A percentile compares a stretch with the other conserved stretches of the same genome.
Evolutionary conservation across 345 rosid genomes (phyloP).

Genomic region (Alliaria petiolata): DNA sequence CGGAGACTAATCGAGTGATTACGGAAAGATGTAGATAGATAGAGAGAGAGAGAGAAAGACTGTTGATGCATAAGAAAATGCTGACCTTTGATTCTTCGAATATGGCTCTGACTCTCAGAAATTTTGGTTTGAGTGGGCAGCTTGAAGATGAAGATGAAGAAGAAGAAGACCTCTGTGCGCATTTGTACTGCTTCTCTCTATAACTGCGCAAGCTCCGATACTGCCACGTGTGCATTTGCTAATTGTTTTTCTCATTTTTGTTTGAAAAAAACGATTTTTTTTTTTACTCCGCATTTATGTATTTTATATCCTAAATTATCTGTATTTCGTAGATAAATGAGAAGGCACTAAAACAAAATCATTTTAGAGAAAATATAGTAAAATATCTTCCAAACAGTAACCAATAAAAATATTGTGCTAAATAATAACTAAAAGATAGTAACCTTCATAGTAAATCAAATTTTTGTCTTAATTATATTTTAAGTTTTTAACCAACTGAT

Average conservation of each 20-base stretch:
- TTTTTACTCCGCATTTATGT: neutral
- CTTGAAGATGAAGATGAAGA: constrained; percentile 7
- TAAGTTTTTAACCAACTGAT: too few species aligned
- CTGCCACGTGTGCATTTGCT: constrained; percentile 15
- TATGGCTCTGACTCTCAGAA: constrained; percentile 4
- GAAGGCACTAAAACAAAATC: neutral
- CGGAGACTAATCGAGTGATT: neutral
- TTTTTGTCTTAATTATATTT: neutral
- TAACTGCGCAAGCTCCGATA: neutral
- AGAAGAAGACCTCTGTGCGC: neutral
- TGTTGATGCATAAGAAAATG: neutral
- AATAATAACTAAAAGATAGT: neutral
- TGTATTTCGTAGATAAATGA: neutral
- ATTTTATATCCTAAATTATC: neutral
- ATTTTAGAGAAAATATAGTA: neutral
- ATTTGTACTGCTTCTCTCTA: constrained; percentile 15
- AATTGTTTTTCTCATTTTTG: neutral
- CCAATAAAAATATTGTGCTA: neutral
- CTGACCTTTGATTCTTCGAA: constrained; percentile 17
- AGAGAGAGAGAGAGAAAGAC: neutral
- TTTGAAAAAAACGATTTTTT: neutral
- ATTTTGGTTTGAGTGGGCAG: constrained; percentile 6
- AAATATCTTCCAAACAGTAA: neutral
- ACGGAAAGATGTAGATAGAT: neutral
- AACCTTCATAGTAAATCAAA: neutral